These are phyloP conservation scores for Botrytis galanthina DNA, from an alignment of 2,329 filamentous ascomycete species.

Conservation along the genomic window DNA sequence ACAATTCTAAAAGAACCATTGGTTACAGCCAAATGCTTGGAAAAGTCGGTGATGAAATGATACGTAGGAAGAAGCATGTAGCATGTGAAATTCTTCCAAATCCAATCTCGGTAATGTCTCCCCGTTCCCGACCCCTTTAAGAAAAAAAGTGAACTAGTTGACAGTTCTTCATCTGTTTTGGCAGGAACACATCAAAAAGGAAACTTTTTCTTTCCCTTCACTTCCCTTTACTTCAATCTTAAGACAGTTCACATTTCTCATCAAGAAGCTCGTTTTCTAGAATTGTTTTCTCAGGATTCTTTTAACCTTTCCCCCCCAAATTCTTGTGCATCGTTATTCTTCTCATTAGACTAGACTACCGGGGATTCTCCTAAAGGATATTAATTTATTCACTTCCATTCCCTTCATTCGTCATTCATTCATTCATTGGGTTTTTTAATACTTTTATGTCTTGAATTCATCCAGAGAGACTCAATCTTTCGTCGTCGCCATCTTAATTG, in stretches of 20 bases:
- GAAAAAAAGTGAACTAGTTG: conserved; percentile 10
- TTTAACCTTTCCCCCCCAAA: neutral
- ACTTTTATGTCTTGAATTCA: conserved; percentile 11
- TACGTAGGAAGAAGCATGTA: neutral
- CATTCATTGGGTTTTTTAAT: neutral
- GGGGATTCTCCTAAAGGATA: conserved; percentile 6
- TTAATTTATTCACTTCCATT: conserved; percentile 8
- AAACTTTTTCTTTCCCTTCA: conserved; percentile 13
- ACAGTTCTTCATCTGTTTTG: conserved; percentile 1
- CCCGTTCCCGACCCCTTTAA: conserved; percentile 13
- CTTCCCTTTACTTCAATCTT: neutral
- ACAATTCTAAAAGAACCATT: neutral
- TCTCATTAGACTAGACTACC: neutral
- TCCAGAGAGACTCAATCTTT: neutral
- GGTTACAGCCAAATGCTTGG: neutral
- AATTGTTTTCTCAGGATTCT: neutral
- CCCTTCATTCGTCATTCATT: conserved; percentile 16
- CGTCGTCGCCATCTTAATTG: neutral
- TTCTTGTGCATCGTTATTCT: conserved; percentile 11
- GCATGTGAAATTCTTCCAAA: conserved; percentile 3
- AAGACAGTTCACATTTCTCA: neutral
- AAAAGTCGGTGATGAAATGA: conserved; percentile 16
- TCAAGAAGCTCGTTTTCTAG: neutral
- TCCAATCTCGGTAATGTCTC: conserved; percentile 20
- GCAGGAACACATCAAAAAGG: conserved; percentile 15